phyloP scores from a whole-genome alignment of 345 rosid genomes.

The Ceriops decandra region DNA sequence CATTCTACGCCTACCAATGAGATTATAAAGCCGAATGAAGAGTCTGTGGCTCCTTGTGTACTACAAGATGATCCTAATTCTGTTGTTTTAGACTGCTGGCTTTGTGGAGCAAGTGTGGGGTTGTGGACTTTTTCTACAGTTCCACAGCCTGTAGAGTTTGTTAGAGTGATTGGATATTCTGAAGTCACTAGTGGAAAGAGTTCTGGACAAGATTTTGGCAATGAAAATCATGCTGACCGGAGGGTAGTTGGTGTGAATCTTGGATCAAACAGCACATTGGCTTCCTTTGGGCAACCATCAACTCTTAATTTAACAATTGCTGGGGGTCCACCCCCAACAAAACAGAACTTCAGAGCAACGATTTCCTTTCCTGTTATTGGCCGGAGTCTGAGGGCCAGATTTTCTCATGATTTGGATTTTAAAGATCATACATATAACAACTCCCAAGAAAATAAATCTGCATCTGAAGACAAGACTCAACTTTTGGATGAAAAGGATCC shows the following conservation, averaged over 20 bases:
- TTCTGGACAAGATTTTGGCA: slow-evolving; percentile 27
- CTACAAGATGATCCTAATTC: slow-evolving; percentile 61
- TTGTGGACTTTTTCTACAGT: slow-evolving; percentile 75
- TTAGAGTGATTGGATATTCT: slow-evolving; percentile 60
- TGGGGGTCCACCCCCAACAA: slow-evolving; percentile 87
- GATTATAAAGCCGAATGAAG: slow-evolving; percentile 31
- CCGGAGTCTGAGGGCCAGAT: slow-evolving; percentile 62
- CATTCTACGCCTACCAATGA: slow-evolving; percentile 25
- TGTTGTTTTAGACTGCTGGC: slow-evolving; percentile 81
- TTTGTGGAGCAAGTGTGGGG: slow-evolving; percentile 95
- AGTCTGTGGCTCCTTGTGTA: slow-evolving; percentile 25
- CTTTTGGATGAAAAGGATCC: slow-evolving; percentile 10
- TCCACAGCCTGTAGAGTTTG: slow-evolving; percentile 62
- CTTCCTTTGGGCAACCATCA: slow-evolving; percentile 30
- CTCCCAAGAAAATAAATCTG: slow-evolving; percentile 29
- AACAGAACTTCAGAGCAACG: slow-evolving; percentile 82
- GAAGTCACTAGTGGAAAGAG: slow-evolving; percentile 39
- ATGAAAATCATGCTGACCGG: slow-evolving; percentile 19
- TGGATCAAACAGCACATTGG: slow-evolving; percentile 22
- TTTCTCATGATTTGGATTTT: slow-evolving; percentile 54
- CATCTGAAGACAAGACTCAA: slow-evolving; percentile 21
- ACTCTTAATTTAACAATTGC: slow-evolving; percentile 71
- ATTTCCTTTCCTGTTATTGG: slow-evolving; percentile 79
- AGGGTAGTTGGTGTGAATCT: slow-evolving; percentile 15
- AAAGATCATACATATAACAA: slow-evolving; percentile 36